Base-by-base conservation (phyloP, 2,329 filamentous ascomycete species). In the Diatrype stigma region DNA sequence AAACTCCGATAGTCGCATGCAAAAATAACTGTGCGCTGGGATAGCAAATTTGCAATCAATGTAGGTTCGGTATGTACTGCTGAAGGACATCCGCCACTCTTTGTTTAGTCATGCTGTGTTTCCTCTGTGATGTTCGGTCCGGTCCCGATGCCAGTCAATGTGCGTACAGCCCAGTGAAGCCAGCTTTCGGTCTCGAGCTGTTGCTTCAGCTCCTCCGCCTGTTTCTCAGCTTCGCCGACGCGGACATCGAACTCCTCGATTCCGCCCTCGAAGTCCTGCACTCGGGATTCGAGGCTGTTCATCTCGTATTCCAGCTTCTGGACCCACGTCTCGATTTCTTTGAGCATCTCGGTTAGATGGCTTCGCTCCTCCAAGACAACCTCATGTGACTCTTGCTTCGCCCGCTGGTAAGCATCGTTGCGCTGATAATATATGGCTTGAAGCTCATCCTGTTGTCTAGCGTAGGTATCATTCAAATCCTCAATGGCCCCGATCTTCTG, bases 251-350 rank as follows among this genome's bases (percentile, higher is more conserved):
- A 95, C 54, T 91, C 87, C 11, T 72, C 73, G 0, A 96, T 83
- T 1, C 88, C 89, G 54, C 90, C 87, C 63, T 96, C 91, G 8
- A 96, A 88, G 63, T 97, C 93, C 60, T 89, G 80, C 10, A 96
- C 86, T 61, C 90, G 90, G 45, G 85, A 84, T 46, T 84, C 78
- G n/a, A 97, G 74, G 16, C 85, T 84, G 53, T 87, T 82, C 54
- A 96, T 86, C 73, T 96, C 93, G 68, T 97, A 97, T 63, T 97
- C 92, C 50, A 97, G 76, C 69, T 92, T 92, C 19, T 90, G 90
- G 2, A 87, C 84, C 37, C 95, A 74, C 21, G 87, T 81, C 66
- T 96, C 91, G 14, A 96, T 77, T 56, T 94, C 89, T 66, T 87
- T 87, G 54, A 91, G 75, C 16, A 80, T 79, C 63, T 94, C 89